Conservation (phyloP, 495 filamentous ascomycete genomes). For the Annulohypoxylon stygium region DNA sequence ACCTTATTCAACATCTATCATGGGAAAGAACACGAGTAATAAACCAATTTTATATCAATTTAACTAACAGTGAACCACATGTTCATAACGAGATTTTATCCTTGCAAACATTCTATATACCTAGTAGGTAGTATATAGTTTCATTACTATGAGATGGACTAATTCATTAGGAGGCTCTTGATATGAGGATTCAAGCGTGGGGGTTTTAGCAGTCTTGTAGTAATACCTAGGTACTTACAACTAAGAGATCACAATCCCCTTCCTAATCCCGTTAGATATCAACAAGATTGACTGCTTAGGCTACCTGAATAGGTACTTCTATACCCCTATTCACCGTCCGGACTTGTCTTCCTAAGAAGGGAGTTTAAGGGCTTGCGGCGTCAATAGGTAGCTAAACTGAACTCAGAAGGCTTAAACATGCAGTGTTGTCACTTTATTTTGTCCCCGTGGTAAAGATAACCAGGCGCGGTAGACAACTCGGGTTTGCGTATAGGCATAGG, state of each 20-base stretch:
- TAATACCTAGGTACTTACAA: constrained; percentile 10
- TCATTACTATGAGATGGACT: constrained; percentile 15
- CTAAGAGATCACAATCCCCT: constrained; percentile 2
- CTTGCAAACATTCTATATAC: not conserved
- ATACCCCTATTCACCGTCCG: not conserved
- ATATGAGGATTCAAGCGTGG: constrained; percentile 4
- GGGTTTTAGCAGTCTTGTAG: constrained; percentile 19
- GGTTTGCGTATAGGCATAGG: not conserved
- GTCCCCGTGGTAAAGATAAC: not conserved
- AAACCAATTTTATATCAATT: not conserved
- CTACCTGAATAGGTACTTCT: not conserved
- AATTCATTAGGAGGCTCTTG: constrained; percentile 1
- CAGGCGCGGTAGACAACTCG: not conserved
- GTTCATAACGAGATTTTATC: not conserved
- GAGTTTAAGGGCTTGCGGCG: not conserved
- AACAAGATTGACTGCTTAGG: not conserved
- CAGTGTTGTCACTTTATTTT: not conserved
- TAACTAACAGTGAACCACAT: not conserved
- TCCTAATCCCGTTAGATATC: constrained; percentile 18
- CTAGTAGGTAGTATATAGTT: not conserved
- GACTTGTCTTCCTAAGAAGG: not conserved
- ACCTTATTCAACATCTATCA: constrained; percentile 19
- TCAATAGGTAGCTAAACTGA: not conserved
- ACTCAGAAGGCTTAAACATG: constrained; percentile 16
- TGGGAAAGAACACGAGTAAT: constrained; percentile 20